phyloP scores from a whole-genome alignment of 345 rosid genomes.

The Populus ilicifolia region DNA sequence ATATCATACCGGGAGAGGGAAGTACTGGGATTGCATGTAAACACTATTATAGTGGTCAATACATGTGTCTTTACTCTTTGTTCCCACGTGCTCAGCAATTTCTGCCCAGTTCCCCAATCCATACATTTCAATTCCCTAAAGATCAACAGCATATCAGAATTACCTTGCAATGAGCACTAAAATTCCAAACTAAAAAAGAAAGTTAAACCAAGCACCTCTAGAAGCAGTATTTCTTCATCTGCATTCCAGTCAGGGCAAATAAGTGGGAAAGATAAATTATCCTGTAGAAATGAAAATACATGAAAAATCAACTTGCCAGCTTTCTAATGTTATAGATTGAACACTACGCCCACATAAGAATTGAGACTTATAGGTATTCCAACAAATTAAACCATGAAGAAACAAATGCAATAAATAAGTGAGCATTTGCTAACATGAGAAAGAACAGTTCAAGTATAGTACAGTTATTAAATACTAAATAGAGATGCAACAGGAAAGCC shows the following conservation, averaged over 20 bases:
- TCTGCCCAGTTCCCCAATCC: constrained; percentile 97
- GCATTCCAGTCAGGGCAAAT: constrained; percentile 96
- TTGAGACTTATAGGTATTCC: neutral
- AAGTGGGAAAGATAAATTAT: constrained; percentile 80
- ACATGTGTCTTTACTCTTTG: constrained; percentile 85
- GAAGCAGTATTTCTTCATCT: constrained; percentile 91
- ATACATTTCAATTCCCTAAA: constrained; percentile 96
- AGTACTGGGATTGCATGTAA: constrained; percentile 75
- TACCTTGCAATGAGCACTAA: neutral
- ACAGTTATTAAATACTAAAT: neutral
- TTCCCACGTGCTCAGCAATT: constrained; percentile 96
- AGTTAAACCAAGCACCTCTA: constrained; percentile 54
- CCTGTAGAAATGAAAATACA: constrained; percentile 46
- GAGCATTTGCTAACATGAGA: neutral
- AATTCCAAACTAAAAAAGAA: neutral
- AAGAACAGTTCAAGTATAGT: constrained; percentile 1
- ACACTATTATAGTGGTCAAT: constrained; percentile 69
- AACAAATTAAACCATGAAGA: neutral
- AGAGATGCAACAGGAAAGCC: neutral
- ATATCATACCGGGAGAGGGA: constrained; percentile 83
- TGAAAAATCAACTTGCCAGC: neutral
- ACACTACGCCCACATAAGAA: neutral
- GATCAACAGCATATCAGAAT: neutral
- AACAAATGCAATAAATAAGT: neutral
- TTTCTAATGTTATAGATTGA: neutral